A percentile compares a stretch with the other conserved stretches of the same genome.
Evolutionary conservation across 2,329 filamentous ascomycete species (phyloP).

Genomic region (Arthrobotrys pseudoclavata): DNA sequence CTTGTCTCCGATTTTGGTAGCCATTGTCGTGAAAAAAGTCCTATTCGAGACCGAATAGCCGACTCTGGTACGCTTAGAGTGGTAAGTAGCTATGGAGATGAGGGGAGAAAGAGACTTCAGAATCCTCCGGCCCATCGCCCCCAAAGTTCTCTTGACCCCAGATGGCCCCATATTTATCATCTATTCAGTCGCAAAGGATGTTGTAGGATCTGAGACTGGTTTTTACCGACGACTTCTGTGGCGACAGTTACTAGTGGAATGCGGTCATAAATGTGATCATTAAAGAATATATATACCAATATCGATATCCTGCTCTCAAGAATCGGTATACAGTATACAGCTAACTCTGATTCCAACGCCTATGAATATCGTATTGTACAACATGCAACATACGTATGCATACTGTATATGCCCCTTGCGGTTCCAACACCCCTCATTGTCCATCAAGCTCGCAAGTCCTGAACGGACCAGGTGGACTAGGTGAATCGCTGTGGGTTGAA

Average conservation of each 20-base stretch:
- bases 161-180: conserved; percentile 13
- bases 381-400: neutral
- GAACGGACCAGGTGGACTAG: neutral
- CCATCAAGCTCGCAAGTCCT: neutral
- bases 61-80: neutral
- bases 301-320: neutral
- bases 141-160: neutral
- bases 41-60: conserved; percentile 9
- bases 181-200: neutral
- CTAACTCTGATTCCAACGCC: neutral
- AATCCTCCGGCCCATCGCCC: conserved; percentile 1
- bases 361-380: neutral
- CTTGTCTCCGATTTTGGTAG: conserved; percentile 21
- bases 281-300: neutral
- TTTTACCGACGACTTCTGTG: too few relatives aligned
- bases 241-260: neutral
- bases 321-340: neutral
- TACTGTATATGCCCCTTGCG: conserved; percentile 1
- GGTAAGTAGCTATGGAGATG: conserved; percentile 41
- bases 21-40: conserved; percentile 27
- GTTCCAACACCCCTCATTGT: neutral
- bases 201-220: neutral
- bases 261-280: neutral
- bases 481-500: neutral
- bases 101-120: conserved; percentile 8